Percentiles rank a stretch among this genome's conserved stretches.
Evolutionary conservation across 805 yeast genomes (phyloP).

Genomic region (Suhomyces canberraensis): DNA sequence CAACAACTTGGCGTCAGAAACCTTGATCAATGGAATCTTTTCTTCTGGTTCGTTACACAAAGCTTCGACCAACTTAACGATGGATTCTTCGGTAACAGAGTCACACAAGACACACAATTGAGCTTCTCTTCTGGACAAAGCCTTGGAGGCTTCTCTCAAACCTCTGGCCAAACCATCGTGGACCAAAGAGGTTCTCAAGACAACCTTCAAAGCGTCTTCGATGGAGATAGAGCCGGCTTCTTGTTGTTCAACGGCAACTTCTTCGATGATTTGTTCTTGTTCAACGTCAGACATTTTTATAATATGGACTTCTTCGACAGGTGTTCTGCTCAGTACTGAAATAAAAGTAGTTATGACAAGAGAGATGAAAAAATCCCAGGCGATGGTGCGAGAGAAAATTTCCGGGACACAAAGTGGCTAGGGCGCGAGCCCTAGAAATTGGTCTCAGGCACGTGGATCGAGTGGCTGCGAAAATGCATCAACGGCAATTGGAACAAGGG

Average conservation of each 20-base stretch:
- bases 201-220: conserved; percentile 98
- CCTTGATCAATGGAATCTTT: conserved; percentile 97
- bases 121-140: conserved; percentile 95
- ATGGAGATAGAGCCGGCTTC: conserved; percentile 88
- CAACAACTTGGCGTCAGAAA: conserved; percentile 97
- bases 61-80: conserved; percentile 97
- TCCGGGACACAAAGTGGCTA: conserved; percentile 3
- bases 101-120: conserved; percentile 96
- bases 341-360: neutral
- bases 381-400: conserved; percentile 1
- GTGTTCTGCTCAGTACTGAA: conserved; percentile 27
- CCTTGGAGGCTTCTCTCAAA: conserved; percentile 99
- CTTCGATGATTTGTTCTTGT: conserved; percentile 78
- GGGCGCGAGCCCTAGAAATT: conserved; percentile 17
- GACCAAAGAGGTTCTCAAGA: conserved; percentile 94
- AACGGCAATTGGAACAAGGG: too few species aligned
- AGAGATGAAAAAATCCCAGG: neutral
- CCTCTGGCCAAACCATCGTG: conserved; percentile 99
- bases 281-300: conserved; percentile 87
- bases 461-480: neutral
- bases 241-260: conserved; percentile 79
- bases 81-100: conserved; percentile 96
- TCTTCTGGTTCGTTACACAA: conserved; percentile 96
- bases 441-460: neutral
- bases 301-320: conserved; percentile 73